These are phyloP conservation scores for Sophora flavescens DNA, from an alignment of 306 rosid genomes.

Conservation along the genomic window DNA sequence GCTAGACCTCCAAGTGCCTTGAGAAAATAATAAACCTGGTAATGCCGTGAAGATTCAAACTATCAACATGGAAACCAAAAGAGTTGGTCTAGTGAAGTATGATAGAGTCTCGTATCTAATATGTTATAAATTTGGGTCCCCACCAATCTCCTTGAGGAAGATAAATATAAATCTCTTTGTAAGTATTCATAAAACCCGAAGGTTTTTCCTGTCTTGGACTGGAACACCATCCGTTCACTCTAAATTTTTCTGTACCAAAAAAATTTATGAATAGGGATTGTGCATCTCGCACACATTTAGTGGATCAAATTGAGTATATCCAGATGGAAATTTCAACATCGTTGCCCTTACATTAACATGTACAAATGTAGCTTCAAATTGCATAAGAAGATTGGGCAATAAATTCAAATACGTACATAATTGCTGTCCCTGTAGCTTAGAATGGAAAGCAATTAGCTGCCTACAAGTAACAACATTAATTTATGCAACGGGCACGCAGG, in stretches of 20 bases:
- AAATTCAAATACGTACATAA: conserved; percentile 1
- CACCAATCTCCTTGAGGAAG: too few species aligned
- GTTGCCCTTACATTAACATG: conserved; percentile 5
- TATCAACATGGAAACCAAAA: background rate
- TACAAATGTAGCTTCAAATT: background rate
- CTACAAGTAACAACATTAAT: background rate
- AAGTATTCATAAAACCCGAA: too few species aligned
- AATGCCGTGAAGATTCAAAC: background rate
- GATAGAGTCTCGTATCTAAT: too few species aligned
- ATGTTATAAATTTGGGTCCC: too few species aligned
- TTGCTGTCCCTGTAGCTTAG: background rate
- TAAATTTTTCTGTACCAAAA: too few species aligned
- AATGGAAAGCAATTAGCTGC: background rate
- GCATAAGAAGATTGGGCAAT: background rate
- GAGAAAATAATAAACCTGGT: background rate
- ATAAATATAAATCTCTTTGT: too few species aligned
- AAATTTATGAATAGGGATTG: background rate
- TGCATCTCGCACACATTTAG: background rate
- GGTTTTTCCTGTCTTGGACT: too few species aligned
- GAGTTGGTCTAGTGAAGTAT: too few species aligned
- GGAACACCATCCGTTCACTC: too few species aligned
- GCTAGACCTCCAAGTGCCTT: conserved; percentile 5
- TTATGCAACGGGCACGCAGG: background rate
- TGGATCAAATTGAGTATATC: background rate
- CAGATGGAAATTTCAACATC: conserved; percentile 5